phyloP scores from a whole-genome alignment of 176 grass and related monocot genomes.

The Tillandsia leiboldiana region DNA sequence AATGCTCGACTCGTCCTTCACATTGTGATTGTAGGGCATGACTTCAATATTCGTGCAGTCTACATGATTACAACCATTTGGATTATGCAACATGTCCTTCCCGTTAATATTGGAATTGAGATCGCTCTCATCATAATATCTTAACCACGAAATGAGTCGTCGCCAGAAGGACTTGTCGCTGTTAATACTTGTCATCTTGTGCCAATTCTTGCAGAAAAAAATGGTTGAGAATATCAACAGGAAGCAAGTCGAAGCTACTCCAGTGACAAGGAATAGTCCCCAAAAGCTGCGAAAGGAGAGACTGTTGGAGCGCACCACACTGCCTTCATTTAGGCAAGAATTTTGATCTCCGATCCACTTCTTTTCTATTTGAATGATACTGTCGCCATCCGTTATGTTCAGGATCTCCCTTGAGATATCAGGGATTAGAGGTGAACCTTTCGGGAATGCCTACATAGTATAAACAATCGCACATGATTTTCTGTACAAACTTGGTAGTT shows the following conservation, averaged over 20 bases:
- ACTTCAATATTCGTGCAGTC: background rate
- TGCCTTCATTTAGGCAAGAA: slow-evolving; percentile 11
- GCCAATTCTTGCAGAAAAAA: background rate
- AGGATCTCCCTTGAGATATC: slow-evolving; percentile 69
- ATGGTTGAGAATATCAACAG: background rate
- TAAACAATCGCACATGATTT: background rate
- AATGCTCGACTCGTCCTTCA: background rate
- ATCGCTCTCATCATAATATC: background rate
- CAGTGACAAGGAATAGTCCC: slow-evolving; percentile 80
- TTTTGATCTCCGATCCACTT: slow-evolving; percentile 50
- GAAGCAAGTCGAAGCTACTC: slow-evolving; percentile 30
- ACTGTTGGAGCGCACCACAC: slow-evolving; percentile 27
- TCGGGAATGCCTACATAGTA: slow-evolving; percentile 35
- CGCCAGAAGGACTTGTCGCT: background rate
- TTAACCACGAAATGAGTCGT: background rate
- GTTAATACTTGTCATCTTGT: background rate
- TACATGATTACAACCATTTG: background rate
- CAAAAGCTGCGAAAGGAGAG: slow-evolving; percentile 61
- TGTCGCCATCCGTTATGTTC: slow-evolving; percentile 42
- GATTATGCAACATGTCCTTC: background rate
- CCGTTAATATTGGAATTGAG: background rate
- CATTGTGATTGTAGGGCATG: background rate
- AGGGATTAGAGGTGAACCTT: slow-evolving; percentile 44
- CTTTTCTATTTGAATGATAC: slow-evolving; percentile 45
- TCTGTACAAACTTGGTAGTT: background rate